Percentiles rank a stretch among this genome's conserved stretches.
Evolutionary conservation across 495 filamentous ascomycete genomes (phyloP).

Genomic region (Echria macrotheca): DNA sequence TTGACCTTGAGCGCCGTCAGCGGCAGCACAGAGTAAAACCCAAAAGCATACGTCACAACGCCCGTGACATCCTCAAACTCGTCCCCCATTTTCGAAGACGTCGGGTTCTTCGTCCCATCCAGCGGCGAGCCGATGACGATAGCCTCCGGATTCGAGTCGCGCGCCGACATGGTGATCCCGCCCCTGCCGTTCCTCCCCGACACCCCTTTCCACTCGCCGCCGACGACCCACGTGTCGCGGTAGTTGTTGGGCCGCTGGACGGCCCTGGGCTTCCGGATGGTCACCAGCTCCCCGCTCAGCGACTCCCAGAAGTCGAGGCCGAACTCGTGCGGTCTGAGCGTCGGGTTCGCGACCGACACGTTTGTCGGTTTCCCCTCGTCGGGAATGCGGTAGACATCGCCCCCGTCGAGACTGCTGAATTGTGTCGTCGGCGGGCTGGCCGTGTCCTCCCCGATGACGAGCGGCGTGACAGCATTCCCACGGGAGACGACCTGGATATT

Average conservation of each 20-base stretch:
- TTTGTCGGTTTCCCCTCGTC: constrained; percentile 46
- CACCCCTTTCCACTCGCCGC: constrained; percentile 48
- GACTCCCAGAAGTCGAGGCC: constrained; percentile 64
- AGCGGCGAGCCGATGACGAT: constrained; percentile 55
- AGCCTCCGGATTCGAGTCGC: constrained; percentile 58
- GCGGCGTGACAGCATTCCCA: constrained; percentile 37
- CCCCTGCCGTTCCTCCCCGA: constrained; percentile 49
- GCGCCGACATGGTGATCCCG: constrained; percentile 48
- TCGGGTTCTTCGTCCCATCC: constrained; percentile 52
- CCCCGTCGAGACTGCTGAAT: constrained; percentile 48
- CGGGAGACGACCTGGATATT: constrained; percentile 41
- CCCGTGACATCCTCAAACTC: constrained; percentile 52
- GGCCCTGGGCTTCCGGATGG: constrained; percentile 41
- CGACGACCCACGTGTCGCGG: constrained; percentile 58
- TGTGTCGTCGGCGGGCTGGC: constrained; percentile 46
- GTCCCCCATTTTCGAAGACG: constrained; percentile 51
- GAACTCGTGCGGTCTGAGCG: constrained; percentile 46
- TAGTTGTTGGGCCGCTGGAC: constrained; percentile 50
- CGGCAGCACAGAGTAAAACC: constrained; percentile 57
- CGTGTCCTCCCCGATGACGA: constrained; percentile 49
- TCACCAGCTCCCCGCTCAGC: constrained; percentile 53
- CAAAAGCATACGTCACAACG: constrained; percentile 50
- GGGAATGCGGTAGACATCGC: constrained; percentile 50
- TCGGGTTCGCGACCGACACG: constrained; percentile 50
- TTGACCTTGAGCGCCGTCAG: constrained; percentile 42